Percentiles rank a stretch among this genome's conserved stretches.
phyloP scores from a whole-genome alignment of 2,329 filamentous ascomycete genomes.

The Fonsecaea multimorphosa region DNA sequence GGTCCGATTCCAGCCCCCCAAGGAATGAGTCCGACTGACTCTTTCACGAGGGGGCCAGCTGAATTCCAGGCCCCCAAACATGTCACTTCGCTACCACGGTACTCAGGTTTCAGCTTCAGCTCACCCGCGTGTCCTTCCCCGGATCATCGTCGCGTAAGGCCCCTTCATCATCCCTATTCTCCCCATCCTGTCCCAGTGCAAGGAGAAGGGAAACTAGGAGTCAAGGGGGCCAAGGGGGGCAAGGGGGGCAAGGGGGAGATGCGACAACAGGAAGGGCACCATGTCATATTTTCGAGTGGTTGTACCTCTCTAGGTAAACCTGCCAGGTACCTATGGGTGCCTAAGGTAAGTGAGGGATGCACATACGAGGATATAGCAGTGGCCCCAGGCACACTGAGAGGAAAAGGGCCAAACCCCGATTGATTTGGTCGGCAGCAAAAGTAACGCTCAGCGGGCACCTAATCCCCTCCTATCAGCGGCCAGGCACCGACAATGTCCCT shows the following conservation, averaged over 20 bases:
- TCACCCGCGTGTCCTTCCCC: constrained; percentile 5
- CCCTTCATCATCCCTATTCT: neutral
- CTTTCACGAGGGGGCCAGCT: neutral
- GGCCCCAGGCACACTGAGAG: neutral
- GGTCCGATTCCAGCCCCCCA: neutral
- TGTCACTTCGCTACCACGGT: neutral
- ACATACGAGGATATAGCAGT: neutral
- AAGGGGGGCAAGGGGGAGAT: neutral
- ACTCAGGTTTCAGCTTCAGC: neutral
- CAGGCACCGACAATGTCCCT: neutral
- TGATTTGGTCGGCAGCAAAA: neutral
- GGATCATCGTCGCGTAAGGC: constrained; percentile 7
- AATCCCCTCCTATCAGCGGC: constrained; percentile 11
- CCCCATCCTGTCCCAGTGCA: neutral
- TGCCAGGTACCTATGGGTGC: too few relatives aligned
- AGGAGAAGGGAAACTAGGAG: neutral
- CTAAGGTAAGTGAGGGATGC: neutral
- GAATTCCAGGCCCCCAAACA: constrained; percentile 5
- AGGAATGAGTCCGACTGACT: neutral
- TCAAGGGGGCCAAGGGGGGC: neutral
- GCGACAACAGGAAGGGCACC: neutral
- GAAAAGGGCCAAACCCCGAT: neutral
- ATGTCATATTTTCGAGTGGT: neutral
- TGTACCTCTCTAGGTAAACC: too few relatives aligned
- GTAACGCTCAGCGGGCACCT: neutral